Percentiles rank a stretch among this genome's conserved stretches.
Conservation (phyloP, 768 basidiomycete genomes). For the Boletellus sp. region DNA sequence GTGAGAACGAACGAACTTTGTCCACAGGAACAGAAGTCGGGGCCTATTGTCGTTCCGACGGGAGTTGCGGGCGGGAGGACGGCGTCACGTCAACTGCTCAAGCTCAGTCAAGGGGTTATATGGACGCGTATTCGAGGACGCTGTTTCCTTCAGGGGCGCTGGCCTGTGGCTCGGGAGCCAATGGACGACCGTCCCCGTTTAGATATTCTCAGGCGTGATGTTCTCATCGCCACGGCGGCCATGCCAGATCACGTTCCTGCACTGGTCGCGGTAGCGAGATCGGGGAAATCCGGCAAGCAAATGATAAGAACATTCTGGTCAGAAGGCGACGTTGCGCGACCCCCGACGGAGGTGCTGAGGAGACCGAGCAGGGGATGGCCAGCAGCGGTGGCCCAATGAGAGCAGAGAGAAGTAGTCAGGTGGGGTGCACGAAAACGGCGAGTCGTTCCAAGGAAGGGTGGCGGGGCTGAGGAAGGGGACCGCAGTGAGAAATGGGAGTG, state of each 20-base stretch:
- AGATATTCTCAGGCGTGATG: slow-evolving; percentile 6
- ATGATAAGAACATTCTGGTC: background rate
- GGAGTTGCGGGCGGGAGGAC: background rate
- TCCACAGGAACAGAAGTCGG: background rate
- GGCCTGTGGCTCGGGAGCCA: slow-evolving; percentile 11
- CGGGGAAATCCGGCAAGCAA: background rate
- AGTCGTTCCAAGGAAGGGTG: slow-evolving; percentile 8
- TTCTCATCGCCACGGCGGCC: slow-evolving; percentile 11
- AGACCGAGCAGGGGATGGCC: background rate
- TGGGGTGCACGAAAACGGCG: slow-evolving; percentile 11
- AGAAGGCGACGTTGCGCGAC: background rate
- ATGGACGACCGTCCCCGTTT: background rate
- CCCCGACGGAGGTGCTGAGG: background rate
- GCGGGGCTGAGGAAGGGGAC: slow-evolving; percentile 5
- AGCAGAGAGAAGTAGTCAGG: slow-evolving; percentile 6
- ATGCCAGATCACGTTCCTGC: background rate
- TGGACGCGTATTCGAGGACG: background rate
- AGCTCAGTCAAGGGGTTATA: background rate
- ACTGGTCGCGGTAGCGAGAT: background rate
- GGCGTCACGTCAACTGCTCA: background rate
- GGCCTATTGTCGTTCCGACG: slow-evolving; percentile 14
- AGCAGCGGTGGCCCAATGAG: slow-evolving; percentile 10
- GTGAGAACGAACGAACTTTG: background rate
- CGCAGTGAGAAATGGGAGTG: slow-evolving; percentile 11
- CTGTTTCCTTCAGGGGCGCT: background rate